Evolutionary conservation across 352 stramenopile species (phyloP), one percentile per base, ranked within the genome.

Genomic region (Phytopythium aichiense): DNA sequence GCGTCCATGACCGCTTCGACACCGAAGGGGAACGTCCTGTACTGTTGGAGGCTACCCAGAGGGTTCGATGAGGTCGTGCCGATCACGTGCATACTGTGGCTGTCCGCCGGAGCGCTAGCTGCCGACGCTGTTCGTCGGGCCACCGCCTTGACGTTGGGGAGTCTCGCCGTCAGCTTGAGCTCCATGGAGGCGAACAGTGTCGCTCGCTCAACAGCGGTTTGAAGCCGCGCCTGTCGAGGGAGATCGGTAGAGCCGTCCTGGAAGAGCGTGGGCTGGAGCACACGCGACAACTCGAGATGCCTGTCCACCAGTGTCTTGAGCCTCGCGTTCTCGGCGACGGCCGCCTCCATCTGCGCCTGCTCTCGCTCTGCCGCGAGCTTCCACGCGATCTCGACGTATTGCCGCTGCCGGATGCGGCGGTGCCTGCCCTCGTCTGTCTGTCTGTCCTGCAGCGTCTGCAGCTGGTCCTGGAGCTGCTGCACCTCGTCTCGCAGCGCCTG

Each of bases 311-410:
- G 23, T 15, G 7, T 12, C 40, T 48, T 45, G 12, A 59, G 54
- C 20, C 54, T 25, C 25, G 15, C 13, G 54, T 59, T 59, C 54
- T 59, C 37, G 54, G 37, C 40, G 6, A 25, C 2, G 11, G 54
- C n/a, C 23, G 38, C 54, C 18, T 59, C 22, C 54, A 18, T 35
- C 37, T 18, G 22, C 12, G 12, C 22, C 35, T 25, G 37, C 54
- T 33, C 54, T 18, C 25, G 54, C 40, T 48, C 23, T 7, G 35
- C 54, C n/a, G 4, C 16, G 11, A 37, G 35, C 23, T 37, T 22
- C 54, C 54, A 59, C 35, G 37, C 54, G 16, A 50, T 37, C 33
- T 31, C 33, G 6, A 8, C 28, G 37, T 23, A 50, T 9, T 20
- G 13, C 6, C 40, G 35, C 11, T 59, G 54, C 23, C 28, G 25